phyloP scores from a whole-genome alignment of 2,329 filamentous ascomycete species.

The Pseudogymnoascus sp. region DNA sequence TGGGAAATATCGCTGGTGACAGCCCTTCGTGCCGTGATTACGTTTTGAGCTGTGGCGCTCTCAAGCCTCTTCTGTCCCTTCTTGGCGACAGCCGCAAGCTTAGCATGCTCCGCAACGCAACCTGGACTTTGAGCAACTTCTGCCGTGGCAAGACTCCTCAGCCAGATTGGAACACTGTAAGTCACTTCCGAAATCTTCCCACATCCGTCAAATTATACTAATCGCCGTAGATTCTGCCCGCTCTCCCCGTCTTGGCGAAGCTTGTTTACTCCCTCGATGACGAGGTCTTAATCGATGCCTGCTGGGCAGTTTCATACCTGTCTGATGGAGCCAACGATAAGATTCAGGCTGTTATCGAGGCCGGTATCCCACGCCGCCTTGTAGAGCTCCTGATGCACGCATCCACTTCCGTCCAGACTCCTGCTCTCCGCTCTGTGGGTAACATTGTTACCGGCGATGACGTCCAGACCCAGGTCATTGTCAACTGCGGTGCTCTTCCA shows the following conservation, averaged over 20 bases:
- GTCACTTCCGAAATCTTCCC: constrained; percentile 30
- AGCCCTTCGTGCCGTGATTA: constrained; percentile 97
- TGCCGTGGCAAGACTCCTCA: constrained; percentile 99
- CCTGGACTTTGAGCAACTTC: constrained; percentile 99
- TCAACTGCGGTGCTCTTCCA: constrained; percentile 90
- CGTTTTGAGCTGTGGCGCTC: constrained; percentile 81
- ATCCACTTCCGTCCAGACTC: constrained; percentile 96
- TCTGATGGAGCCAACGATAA: constrained; percentile 98
- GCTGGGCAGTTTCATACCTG: constrained; percentile 98
- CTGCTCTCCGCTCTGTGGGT: constrained; percentile 89
- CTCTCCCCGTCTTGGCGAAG: constrained; percentile 90
- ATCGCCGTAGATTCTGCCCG: constrained; percentile 69
- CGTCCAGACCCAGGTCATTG: constrained; percentile 97
- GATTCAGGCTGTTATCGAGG: constrained; percentile 98
- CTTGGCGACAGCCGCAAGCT: constrained; percentile 97
- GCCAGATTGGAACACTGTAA: constrained; percentile 91
- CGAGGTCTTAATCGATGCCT: constrained; percentile 95
- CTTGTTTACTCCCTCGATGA: constrained; percentile 97
- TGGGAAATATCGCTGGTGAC: constrained; percentile 98
- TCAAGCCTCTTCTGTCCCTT: constrained; percentile 80
- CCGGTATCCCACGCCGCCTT: constrained; percentile 88
- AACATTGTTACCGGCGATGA: constrained; percentile 99
- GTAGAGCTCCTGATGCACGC: constrained; percentile 98
- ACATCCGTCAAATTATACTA: constrained; percentile 19
- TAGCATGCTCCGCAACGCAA: constrained; percentile 97